Conservation (phyloP, 306 rosid genomes). For the Glycine tomentella region DNA sequence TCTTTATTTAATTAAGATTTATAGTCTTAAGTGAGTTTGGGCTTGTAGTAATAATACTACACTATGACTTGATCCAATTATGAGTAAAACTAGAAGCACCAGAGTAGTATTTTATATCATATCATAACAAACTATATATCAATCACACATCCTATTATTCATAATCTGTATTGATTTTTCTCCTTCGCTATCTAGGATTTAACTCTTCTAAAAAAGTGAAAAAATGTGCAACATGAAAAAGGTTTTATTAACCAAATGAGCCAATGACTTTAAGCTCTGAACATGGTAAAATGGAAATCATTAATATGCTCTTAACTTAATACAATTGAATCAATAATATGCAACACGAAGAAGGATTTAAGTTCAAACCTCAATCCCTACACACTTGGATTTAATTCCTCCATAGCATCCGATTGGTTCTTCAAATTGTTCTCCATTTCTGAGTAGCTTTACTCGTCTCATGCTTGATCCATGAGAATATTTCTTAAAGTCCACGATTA, state of each 20-base stretch:
- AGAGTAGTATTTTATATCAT: too few relatives aligned
- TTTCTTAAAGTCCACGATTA: conserved; percentile 65
- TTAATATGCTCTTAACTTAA: conserved; percentile 1
- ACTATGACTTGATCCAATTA: too few relatives aligned
- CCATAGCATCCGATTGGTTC: conserved; percentile 62
- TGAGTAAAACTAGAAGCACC: too few relatives aligned
- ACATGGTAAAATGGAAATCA: conserved; percentile 29
- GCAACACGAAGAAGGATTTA: conserved; percentile 38
- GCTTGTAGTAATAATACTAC: too few relatives aligned
- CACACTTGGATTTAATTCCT: conserved; percentile 69
- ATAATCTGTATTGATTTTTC: too few relatives aligned
- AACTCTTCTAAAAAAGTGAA: too few relatives aligned
- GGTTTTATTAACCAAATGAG: conserved; percentile 3
- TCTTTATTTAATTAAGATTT: too few relatives aligned
- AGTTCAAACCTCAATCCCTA: conserved; percentile 73
- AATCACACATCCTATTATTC: too few relatives aligned
- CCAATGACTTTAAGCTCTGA: conserved; percentile 40
- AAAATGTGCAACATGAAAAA: too few relatives aligned
- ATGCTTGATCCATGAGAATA: conserved; percentile 55
- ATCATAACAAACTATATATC: too few relatives aligned
- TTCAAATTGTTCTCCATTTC: conserved; percentile 57
- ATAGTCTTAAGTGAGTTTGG: too few relatives aligned
- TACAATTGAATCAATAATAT: conserved; percentile 27
- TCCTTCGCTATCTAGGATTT: too few relatives aligned
- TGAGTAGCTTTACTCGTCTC: conserved; percentile 52